Conservation (phyloP, 2,329 filamentous ascomycete species). For the Microdochium trichocladiopsis region DNA sequence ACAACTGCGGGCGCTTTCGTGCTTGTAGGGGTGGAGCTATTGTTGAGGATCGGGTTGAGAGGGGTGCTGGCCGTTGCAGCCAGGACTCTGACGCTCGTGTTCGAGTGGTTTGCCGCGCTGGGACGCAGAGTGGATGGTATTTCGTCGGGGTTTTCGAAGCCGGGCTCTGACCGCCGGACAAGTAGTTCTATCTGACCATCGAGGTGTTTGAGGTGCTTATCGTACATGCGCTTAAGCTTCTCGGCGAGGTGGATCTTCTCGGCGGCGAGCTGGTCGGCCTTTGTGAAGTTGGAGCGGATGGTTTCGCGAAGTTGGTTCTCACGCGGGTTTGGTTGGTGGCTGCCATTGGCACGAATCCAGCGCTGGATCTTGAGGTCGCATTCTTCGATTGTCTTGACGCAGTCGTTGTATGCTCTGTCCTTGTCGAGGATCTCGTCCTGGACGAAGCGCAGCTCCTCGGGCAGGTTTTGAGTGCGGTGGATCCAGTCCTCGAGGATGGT, state of each 20-base stretch:
- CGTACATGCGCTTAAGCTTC: slow-evolving; percentile 52
- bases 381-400: slow-evolving; percentile 60
- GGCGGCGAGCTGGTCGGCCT: slow-evolving; percentile 62
- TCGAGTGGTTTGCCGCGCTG: slow-evolving; percentile 46
- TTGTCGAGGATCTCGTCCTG: slow-evolving; percentile 80
- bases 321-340: slow-evolving; percentile 66
- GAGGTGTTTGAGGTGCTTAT: slow-evolving; percentile 56
- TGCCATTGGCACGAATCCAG: slow-evolving; percentile 72
- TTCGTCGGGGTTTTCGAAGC: slow-evolving; percentile 55
- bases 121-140: slow-evolving; percentile 56
- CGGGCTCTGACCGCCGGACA: slow-evolving; percentile 53
- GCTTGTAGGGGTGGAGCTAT: slow-evolving; percentile 13
- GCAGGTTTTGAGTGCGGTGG: slow-evolving; percentile 68
- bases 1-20: slow-evolving; percentile 28
- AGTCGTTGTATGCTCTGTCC: slow-evolving; percentile 64
- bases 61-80: slow-evolving; percentile 22
- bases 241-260: slow-evolving; percentile 68
- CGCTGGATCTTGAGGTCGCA: slow-evolving; percentile 72
- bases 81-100: slow-evolving; percentile 29
- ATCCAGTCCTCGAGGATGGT: slow-evolving; percentile 75
- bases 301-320: slow-evolving; percentile 61
- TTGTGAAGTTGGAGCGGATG: slow-evolving; percentile 61
- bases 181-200: slow-evolving; percentile 57
- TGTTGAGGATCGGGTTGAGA: slow-evolving; percentile 27
- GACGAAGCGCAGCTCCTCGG: slow-evolving; percentile 75